Percentiles rank a stretch among this genome's conserved stretches.
phyloP scores from a whole-genome alignment of 1,284 basidiomycete species.

The Veloporphyrellus conicus region DNA sequence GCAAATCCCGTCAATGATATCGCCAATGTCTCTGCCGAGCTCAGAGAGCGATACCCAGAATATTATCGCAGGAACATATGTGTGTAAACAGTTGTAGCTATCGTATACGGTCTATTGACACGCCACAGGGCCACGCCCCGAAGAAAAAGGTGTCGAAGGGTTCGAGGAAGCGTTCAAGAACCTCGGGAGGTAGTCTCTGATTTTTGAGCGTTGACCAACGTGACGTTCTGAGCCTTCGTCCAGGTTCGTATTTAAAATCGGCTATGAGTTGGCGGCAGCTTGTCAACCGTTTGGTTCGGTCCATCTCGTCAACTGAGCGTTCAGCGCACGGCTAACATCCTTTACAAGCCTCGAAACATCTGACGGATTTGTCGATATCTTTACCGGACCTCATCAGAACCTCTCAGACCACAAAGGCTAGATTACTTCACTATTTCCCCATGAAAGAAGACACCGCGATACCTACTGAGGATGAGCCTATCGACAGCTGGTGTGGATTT shows the following conservation, averaged over 20 bases:
- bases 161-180: constrained; percentile 86
- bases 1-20: constrained; percentile 77
- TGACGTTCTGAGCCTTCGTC: neutral
- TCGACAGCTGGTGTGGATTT: constrained; percentile 81
- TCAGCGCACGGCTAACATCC: constrained; percentile 1
- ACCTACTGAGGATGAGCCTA: constrained; percentile 52
- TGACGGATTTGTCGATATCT: constrained; percentile 61
- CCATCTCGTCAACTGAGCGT: neutral
- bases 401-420: constrained; percentile 75
- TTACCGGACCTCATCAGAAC: constrained; percentile 58
- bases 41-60: constrained; percentile 62
- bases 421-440: constrained; percentile 89
- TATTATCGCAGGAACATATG: constrained; percentile 79
- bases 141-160: constrained; percentile 60
- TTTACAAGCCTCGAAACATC: constrained; percentile 52
- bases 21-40: constrained; percentile 53
- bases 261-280: constrained; percentile 72
- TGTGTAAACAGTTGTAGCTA: constrained; percentile 30
- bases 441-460: constrained; percentile 41
- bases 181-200: constrained; percentile 55
- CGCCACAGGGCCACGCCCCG: constrained; percentile 60
- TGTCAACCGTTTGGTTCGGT: constrained; percentile 81
- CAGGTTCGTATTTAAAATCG: constrained; percentile 77
- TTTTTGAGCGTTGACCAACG: neutral
- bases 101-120: neutral